A percentile compares a stretch with the other conserved stretches of the same genome.
Evolutionary conservation across 2,329 filamentous ascomycete species (phyloP).

Genomic region (Neonectria hederae): DNA sequence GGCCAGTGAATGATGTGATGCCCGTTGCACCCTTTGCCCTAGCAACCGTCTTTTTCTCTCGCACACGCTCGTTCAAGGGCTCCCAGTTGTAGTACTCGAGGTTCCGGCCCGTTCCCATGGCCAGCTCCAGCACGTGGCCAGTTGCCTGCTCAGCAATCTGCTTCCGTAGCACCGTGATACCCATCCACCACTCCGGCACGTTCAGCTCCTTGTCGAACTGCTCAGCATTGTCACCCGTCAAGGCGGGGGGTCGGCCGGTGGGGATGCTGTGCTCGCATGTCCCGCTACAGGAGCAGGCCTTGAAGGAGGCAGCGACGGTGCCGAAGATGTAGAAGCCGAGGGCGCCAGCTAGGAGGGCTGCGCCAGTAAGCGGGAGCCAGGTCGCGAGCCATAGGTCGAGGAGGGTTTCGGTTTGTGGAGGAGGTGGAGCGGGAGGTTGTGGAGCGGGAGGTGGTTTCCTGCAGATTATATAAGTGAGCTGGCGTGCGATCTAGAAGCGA

Average conservation of each 20-base stretch:
- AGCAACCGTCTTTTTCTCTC: conserved; percentile 26
- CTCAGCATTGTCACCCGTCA: conserved; percentile 58
- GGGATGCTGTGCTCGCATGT: conserved; percentile 51
- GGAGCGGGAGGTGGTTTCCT: conserved; percentile 30
- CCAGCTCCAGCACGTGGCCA: conserved; percentile 70
- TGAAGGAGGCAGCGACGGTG: conserved; percentile 49
- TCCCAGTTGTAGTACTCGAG: conserved; percentile 68
- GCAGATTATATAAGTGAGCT: conserved; percentile 17
- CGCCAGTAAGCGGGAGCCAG: conserved; percentile 57
- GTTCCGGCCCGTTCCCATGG: conserved; percentile 71
- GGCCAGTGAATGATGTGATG: conserved; percentile 67
- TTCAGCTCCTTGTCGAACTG: conserved; percentile 69
- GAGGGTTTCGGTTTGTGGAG: conserved; percentile 46
- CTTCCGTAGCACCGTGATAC: conserved; percentile 61
- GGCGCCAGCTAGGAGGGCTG: conserved; percentile 55
- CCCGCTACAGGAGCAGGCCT: conserved; percentile 34
- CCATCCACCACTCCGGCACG: conserved; percentile 65
- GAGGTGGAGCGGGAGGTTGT: conserved; percentile 30
- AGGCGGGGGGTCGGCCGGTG: conserved; percentile 59
- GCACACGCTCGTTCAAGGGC: conserved; percentile 44
- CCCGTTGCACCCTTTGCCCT: conserved; percentile 33
- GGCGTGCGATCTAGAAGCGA: not conserved
- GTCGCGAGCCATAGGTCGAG: conserved; percentile 50
- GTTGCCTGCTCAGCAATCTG: conserved; percentile 57
- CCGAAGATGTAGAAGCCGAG: conserved; percentile 59